Evolutionary conservation across 305 asterid genomes (phyloP), one percentile per base, ranked within the genome.

Genomic region (Ajuga reptans): DNA sequence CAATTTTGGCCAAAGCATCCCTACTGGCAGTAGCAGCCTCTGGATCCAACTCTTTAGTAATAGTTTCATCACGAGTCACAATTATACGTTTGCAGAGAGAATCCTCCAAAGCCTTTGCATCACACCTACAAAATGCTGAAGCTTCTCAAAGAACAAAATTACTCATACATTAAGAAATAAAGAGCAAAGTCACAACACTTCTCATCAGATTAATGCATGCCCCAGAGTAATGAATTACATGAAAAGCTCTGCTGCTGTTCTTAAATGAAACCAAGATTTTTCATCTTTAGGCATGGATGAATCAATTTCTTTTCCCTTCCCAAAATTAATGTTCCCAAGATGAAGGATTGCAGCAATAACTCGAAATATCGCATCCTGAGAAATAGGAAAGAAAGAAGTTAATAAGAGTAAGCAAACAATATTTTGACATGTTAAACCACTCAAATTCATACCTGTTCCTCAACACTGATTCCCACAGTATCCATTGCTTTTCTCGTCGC

Each of bases 231-330:
- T 69, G 72, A 66, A 72, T 89, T 91, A 94, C 98, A 86, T 87
- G 83, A 94, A 85, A 63, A 94, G 84, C 84, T 94, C 99, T n/a
- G 99, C 98, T 15, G 95, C 94, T 64, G 95, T 89, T 76, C 71
- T 82, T 71, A 94, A 81, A 82, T 94, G 99, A 74, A 86, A 89
- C 91, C 87, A 77, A 66, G 99, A 94, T 50, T 87, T 85, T 77
- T 94, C 99, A 78, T 94, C 98, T 80, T 86, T 91, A 31, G 98
- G 98, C 80, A 82, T 79, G 72, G 99, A 94, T n/a, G 98, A 94
- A 77, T 94, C 99, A 21, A 80, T 81, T 78, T 91, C 99, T 79
- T 85, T 82, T 37, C 98, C 97, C 84, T 89, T 94, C 41, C 79
- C 64, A 83, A 91, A 94, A 73, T 91, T 96, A 72, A 94, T 82